Base-by-base conservation (phyloP, 306 rosid genomes). In the Prunus dulcis region DNA sequence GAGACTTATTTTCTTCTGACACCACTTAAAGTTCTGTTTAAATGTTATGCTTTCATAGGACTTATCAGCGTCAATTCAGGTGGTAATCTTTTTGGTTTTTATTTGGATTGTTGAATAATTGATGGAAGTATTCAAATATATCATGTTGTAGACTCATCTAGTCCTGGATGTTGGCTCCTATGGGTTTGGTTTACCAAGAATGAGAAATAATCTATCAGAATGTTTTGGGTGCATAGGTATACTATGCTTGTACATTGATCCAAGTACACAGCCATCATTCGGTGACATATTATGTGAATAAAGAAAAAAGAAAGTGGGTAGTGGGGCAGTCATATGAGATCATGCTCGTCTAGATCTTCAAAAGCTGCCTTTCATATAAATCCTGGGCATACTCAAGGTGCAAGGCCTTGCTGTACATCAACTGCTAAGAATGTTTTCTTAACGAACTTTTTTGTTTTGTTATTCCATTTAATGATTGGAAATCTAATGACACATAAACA, bases 371-470 rank as follows among this genome's bases (percentile, higher is more conserved):
- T 43, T 41, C 56, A 20, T 69, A 18, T 50, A 32, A 49, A 27
- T 69, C 73, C 50, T 17, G 43, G 43, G 52, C 45, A 50, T 47
- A 27, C 23, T 69, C 62, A 56, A 58, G 60, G 56, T 49, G 73
- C 60, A 50, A 15, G 45, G 46, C 47, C 22, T 49, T 69, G 57
- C 45, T 25, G 23, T 22, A 25, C 43, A 49, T 69, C 60, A 27
- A 49, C 46, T 28, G 61, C 47, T 70, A 47, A 49, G 60, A 69
- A 8, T 14, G 32, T 23, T 3, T 2, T 49, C 73, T 23, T 14
- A 14, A 67, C 34, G 2, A n/a, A 32, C 52, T 2, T 8, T 69
- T 49, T 25, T 49, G 34, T 46, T 67, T 46, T 67, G 58, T 17
- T 46, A 46, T 68, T 23, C 14, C 52, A 38, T 67, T 20, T 20